Evolutionary conservation across 2,329 filamentous ascomycete species (phyloP).

Genomic region (Fonsecaea monophora): DNA sequence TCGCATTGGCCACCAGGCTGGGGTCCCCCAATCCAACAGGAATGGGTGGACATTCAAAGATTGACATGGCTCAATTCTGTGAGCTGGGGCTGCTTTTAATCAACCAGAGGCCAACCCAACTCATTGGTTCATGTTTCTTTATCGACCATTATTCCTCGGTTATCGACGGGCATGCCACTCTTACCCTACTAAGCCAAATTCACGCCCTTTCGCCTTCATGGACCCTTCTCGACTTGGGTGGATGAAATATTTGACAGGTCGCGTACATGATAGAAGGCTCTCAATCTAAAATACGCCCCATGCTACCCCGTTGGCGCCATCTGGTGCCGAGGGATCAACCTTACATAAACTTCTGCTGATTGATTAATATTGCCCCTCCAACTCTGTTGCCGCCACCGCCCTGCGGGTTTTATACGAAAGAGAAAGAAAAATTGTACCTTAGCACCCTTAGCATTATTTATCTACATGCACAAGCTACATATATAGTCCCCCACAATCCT

Average conservation of each 20-base stretch:
- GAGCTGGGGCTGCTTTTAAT: not conserved
- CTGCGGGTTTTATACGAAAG: not conserved
- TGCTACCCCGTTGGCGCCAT: not conserved
- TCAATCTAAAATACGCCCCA: not conserved
- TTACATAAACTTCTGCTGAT: constrained; percentile 5
- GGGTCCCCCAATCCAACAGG: too few relatives aligned
- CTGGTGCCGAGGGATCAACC: not conserved
- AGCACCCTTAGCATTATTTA: not conserved
- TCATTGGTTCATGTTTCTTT: constrained; percentile 1
- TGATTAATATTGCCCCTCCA: not conserved
- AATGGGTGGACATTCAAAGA: too few relatives aligned
- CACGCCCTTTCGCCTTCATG: not conserved
- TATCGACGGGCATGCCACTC: not conserved
- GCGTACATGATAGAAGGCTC: too few relatives aligned
- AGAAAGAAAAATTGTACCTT: not conserved
- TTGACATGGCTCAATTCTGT: too few relatives aligned
- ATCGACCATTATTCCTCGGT: not conserved
- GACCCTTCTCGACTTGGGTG: not conserved
- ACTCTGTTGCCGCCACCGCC: not conserved
- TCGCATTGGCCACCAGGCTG: too few relatives aligned
- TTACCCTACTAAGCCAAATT: not conserved
- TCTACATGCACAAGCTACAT: not conserved
- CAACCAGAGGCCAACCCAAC: not conserved
- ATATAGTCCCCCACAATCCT: not conserved
- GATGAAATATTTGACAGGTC: not conserved